Evolutionary conservation across 306 rosid species (phyloP), one percentile per base, ranked within the genome.

Genomic region (Cicer judaicum): DNA sequence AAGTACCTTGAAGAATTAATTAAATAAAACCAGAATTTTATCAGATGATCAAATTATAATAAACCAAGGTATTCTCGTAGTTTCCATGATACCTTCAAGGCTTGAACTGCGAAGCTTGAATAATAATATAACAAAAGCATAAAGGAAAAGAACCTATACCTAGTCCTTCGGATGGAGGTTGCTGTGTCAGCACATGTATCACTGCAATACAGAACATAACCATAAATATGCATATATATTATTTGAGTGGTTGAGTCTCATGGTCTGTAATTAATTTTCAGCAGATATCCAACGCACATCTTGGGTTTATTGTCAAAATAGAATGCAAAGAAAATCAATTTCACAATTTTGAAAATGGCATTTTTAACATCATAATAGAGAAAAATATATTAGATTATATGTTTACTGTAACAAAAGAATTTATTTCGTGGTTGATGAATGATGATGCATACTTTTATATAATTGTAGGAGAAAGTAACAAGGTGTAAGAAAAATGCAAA

Each of bases 111-210:
- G 14, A 62, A 65, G 50, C 12, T 36, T 70, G 39, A 73, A 29
- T 71, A 43, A 60, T 55, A 64, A 53, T 60, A 47, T 39, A 60
- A 70, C 18, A 67, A 44, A 68, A 10, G 6, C 74, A 39, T 38
- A 65, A 55, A 82, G 75, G 75, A 1, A 75, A 71, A 59, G 11
- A 21, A 55, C 39, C 54, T 69, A 79, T 87, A 91, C 98, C 98
- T 88, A 86, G 79, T 79, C 77, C 92, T 83, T 88, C 77, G 74
- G 74, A 87, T 68, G 85, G 81, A 72, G 96, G 97, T 80, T 89
- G 97, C 74, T 89, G 97, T 41, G 96, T 90, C 74, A 88, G 78
- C 66, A 87, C 75, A 57, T 93, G 88, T 47, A 91, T 85, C 64
- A 69, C 97, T 93, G 91, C 85, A 85, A 34, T 57, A 72, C 78